A percentile compares a stretch with the other conserved stretches of the same genome.
Evolutionary conservation across 2,329 filamentous ascomycete genomes (phyloP).

Genomic region (Fusarium paranaense): DNA sequence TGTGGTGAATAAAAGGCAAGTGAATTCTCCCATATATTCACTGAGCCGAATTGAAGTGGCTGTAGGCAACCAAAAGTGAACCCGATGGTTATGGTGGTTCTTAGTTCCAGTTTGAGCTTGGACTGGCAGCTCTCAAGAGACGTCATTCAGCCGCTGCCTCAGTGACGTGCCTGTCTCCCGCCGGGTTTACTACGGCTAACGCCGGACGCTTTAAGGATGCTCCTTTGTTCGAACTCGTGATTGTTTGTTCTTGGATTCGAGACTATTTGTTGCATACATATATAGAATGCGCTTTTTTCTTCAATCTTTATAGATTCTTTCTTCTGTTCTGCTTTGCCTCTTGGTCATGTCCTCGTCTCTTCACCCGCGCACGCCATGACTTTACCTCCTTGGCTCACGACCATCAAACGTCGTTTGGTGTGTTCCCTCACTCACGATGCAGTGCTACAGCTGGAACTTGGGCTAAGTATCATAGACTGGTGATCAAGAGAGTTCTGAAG

Average conservation of each 20-base stretch:
- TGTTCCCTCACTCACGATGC: not conserved
- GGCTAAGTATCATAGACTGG: conserved; percentile 6
- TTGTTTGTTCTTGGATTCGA: not conserved
- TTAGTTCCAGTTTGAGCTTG: conserved; percentile 13
- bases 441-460: not conserved
- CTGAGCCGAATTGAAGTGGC: not conserved
- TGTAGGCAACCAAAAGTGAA: not conserved
- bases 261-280: not conserved
- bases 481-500: not conserved
- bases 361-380: not conserved
- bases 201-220: not conserved
- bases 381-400: conserved; percentile 9
- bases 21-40: not conserved
- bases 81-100: not conserved
- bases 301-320: not conserved
- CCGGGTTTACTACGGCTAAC: conserved; percentile 44
- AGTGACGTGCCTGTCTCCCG: conserved; percentile 20
- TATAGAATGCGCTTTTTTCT: not conserved
- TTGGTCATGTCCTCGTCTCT: not conserved
- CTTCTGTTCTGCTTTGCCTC: not conserved
- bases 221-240: not conserved
- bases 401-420: conserved; percentile 10
- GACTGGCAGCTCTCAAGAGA: conserved; percentile 28
- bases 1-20: no score
- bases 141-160: conserved; percentile 46